These are phyloP conservation scores for Ascochyta viciae-villosae DNA, from an alignment of 2,329 filamentous ascomycete genomes.

Conservation along the genomic window DNA sequence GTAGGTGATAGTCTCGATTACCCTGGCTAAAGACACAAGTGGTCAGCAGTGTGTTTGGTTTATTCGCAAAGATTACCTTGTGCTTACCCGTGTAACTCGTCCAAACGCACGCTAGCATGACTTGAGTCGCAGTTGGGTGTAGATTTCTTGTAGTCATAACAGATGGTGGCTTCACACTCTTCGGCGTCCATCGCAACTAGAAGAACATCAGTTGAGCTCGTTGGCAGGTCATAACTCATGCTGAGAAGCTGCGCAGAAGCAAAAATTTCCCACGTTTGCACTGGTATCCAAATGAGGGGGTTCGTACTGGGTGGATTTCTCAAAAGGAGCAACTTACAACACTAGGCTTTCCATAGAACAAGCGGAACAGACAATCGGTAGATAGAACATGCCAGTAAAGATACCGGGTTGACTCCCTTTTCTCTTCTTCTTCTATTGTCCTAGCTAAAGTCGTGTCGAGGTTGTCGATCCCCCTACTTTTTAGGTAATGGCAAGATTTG, in stretches of 20 bases:
- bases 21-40: conserved; percentile 1
- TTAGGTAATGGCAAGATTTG: conserved; percentile 36
- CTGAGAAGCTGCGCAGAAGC: too few species aligned
- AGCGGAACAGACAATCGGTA: conserved; percentile 35
- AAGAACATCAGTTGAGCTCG: neutral
- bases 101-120: conserved; percentile 30
- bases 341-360: conserved; percentile 38
- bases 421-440: conserved; percentile 32
- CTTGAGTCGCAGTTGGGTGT: conserved; percentile 24
- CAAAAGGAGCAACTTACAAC: conserved; percentile 13
- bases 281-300: too few species aligned
- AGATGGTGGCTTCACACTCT: conserved; percentile 29
- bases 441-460: conserved; percentile 29
- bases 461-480: conserved; percentile 26
- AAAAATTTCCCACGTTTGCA: too few species aligned
- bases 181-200: conserved; percentile 26
- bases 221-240: too few species aligned
- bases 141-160: conserved; percentile 26
- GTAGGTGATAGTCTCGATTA: conserved; percentile 27
- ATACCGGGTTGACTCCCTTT: conserved; percentile 22
- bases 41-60: neutral
- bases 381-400: conserved; percentile 36
- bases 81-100: conserved; percentile 24
- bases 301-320: too few species aligned
- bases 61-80: neutral